Percentiles rank a stretch among this genome's conserved stretches.
These are phyloP conservation scores for sunflower (Helianthus annuus) DNA, from an alignment of 129 eudicot genomes.

Conservation along the genomic window DNA sequence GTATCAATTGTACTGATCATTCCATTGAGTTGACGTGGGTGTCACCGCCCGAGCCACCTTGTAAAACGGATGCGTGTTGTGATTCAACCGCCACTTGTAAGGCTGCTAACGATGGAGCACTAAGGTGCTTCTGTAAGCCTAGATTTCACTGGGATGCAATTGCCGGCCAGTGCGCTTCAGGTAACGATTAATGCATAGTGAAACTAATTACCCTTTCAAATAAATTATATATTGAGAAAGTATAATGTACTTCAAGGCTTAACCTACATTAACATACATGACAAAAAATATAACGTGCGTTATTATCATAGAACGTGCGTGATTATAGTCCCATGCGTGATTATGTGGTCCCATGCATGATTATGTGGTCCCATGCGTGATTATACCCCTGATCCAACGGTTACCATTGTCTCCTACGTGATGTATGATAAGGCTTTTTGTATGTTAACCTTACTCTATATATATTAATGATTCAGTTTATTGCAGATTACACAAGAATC, in stretches of 20 bases:
- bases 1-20: constrained; percentile 56
- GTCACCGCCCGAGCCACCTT: constrained; percentile 50
- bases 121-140: constrained; percentile 52
- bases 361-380: no score
- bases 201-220: not conserved
- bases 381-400: no score
- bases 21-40: constrained; percentile 62
- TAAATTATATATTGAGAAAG: no score
- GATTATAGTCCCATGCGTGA: no score
- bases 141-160: constrained; percentile 55
- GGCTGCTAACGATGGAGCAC: constrained; percentile 14
- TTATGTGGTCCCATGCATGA: no score
- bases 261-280: no score
- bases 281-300: no score
- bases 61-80: constrained; percentile 35
- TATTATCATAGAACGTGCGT: no score
- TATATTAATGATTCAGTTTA: not conserved
- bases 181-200: constrained; percentile 13
- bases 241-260: no score
- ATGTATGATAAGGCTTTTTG: no score
- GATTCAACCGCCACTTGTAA: constrained; percentile 28
- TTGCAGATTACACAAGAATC: constrained; percentile 23
- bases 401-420: no score
- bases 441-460: no score
- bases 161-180: constrained; percentile 34